Evolutionary conservation across 1,139 yeast species (phyloP), one percentile per base, ranked within the genome.

Genomic region (Yamadazyma diospyri): DNA sequence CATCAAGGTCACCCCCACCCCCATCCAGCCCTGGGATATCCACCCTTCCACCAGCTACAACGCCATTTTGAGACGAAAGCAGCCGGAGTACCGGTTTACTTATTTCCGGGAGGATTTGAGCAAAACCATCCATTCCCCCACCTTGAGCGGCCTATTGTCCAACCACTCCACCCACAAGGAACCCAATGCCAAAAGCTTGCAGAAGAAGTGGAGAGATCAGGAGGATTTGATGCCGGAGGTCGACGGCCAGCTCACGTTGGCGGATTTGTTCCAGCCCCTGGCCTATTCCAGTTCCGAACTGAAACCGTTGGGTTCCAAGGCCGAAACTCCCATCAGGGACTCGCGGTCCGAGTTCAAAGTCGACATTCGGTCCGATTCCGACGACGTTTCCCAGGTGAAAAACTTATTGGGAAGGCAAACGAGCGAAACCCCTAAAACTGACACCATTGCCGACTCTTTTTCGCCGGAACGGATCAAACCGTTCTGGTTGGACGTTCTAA

Each of bases 31-130:
- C 1, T 86, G 94, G 88, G 82, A 78, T 37, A 64, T 37, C 10
- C 33, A 34, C 6, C 36, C 35, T 12, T 40, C 59, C 51, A 33
- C 49, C 45, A 28, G 47, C 59, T 12, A 59, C 61, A 33, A 29
- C 12, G 61, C 69, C 4, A 61, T 63, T 18, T 48, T 63, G 33
- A 36, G 28, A 25, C 65, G 45, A 21, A 28, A 40, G 9, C 59
- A 53, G 27, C 53, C 56, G 2, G 56, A 52, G 13, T 64, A 64
- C 38, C 47, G 98, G 40, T 92, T 85, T 61, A 87, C 97, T 0
- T 92, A 89, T 52, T 92, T 92, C 57, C 69, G 97, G 43, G 96
- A 89, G 45, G 95, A 88, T 49, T 61, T 92, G 45, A 85, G 82
- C 13, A 78, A 87, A 11, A 92, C 98, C 0, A 78, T 92, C 11